phyloP scores from a whole-genome alignment of 2,329 filamentous ascomycete species.

The Penicillium hesseltinei region DNA sequence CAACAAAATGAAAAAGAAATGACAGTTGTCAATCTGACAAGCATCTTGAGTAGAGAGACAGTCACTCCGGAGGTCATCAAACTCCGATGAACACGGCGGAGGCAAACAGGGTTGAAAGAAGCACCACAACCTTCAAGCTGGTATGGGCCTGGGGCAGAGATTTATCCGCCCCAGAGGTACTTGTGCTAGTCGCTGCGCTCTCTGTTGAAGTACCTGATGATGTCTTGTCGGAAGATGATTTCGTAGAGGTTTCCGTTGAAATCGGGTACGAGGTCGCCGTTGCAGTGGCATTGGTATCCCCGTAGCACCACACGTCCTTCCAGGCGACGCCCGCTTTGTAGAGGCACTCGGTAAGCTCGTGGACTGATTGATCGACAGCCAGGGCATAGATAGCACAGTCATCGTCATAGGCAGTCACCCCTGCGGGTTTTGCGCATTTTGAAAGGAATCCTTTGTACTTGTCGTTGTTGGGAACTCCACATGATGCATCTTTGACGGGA shows the following conservation, averaged over 20 bases:
- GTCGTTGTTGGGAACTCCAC: slow-evolving; percentile 23
- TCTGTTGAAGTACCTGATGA: slow-evolving; percentile 3
- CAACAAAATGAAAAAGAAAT: background rate
- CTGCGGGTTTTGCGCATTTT: slow-evolving; percentile 20
- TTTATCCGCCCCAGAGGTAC: background rate
- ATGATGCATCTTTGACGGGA: slow-evolving; percentile 27
- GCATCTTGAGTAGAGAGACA: background rate
- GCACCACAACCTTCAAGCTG: background rate
- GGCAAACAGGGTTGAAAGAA: slow-evolving; percentile 5
- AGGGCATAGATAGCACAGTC: slow-evolving; percentile 26
- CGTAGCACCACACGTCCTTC: slow-evolving; percentile 28
- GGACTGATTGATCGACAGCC: slow-evolving; percentile 23
- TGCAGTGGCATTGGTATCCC: slow-evolving; percentile 21
- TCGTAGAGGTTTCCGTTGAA: slow-evolving; percentile 7
- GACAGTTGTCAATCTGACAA: background rate
- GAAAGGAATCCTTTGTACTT: slow-evolving; percentile 20
- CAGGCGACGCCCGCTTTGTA: slow-evolving; percentile 24
- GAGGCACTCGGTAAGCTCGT: slow-evolving; percentile 27
- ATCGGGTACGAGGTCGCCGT: slow-evolving; percentile 18
- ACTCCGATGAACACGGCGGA: background rate
- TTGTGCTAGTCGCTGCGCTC: background rate
- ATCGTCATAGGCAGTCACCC: slow-evolving; percentile 20
- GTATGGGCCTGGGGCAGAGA: background rate
- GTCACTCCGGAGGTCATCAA: background rate
- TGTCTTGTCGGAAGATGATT: background rate